Percentiles rank a stretch among this genome's conserved stretches.
Conservation (phyloP, 1,284 basidiomycete genomes). For the Apiotrichum porosum region DNA sequence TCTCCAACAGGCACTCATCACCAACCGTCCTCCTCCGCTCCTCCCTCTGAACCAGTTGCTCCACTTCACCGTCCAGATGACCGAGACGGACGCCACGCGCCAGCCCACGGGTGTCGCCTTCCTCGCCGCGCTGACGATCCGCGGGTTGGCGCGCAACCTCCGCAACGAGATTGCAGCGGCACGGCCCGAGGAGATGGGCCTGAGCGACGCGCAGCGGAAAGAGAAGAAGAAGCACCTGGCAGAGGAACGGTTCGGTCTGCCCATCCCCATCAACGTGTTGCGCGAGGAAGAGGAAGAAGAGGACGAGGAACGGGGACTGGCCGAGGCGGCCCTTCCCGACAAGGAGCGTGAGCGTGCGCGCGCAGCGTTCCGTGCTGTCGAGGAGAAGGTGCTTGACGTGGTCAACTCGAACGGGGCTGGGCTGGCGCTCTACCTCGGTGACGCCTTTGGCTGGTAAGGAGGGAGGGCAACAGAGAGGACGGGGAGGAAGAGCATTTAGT, state of each 20-base stretch:
- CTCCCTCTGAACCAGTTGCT: slow-evolving; percentile 22
- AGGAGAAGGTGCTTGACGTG: slow-evolving; percentile 32
- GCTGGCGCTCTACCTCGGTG: slow-evolving; percentile 36
- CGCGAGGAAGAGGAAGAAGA: slow-evolving; percentile 42
- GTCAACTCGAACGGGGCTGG: slow-evolving; percentile 33
- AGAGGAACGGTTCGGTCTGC: slow-evolving; percentile 45
- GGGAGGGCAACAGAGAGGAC: neutral
- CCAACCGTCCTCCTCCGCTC: slow-evolving; percentile 24
- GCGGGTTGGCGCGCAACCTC: slow-evolving; percentile 41
- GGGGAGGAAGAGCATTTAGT: neutral
- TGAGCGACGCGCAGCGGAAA: slow-evolving; percentile 17
- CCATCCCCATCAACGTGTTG: slow-evolving; percentile 41
- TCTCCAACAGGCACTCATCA: slow-evolving; percentile 16
- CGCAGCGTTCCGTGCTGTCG: slow-evolving; percentile 30
- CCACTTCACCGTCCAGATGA: slow-evolving; percentile 22
- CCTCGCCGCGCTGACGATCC: slow-evolving; percentile 38
- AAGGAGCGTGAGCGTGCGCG: slow-evolving; percentile 34
- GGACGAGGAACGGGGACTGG: slow-evolving; percentile 19
- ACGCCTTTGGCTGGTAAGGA: slow-evolving; percentile 37
- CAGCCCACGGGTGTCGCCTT: slow-evolving; percentile 39
- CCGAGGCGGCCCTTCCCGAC: slow-evolving; percentile 14
- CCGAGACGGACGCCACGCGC: slow-evolving; percentile 23
- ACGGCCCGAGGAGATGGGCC: slow-evolving; percentile 11
- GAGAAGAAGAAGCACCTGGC: slow-evolving; percentile 34
- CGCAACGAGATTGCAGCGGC: slow-evolving; percentile 29